Evolutionary conservation across 2,329 filamentous ascomycete species (phyloP).

Genomic region (Hirsutella thompsonii): DNA sequence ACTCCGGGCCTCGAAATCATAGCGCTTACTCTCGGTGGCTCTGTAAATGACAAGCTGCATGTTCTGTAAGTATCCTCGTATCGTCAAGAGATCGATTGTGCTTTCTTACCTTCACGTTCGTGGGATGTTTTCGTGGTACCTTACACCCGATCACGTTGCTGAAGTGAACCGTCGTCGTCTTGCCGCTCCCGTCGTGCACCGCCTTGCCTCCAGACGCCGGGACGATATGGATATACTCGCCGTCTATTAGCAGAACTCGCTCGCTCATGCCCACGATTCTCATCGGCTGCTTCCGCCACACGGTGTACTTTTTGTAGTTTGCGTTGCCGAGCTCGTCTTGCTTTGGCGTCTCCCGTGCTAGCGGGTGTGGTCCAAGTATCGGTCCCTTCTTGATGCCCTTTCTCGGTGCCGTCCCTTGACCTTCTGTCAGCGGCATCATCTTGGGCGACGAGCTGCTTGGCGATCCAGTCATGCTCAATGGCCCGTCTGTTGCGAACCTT

Average conservation of each 20-base stretch:
- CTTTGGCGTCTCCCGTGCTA: constrained; percentile 50
- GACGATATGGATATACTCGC: constrained; percentile 79
- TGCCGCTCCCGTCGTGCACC: constrained; percentile 48
- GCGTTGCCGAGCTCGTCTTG: constrained; percentile 43
- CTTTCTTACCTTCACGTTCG: constrained; percentile 57
- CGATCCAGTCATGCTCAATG: constrained; percentile 53
- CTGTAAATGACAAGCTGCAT: constrained; percentile 57
- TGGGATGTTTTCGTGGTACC: constrained; percentile 66
- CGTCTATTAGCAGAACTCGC: constrained; percentile 65
- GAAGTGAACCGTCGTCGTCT: constrained; percentile 73
- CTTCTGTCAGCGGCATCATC: constrained; percentile 39
- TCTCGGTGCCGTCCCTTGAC: constrained; percentile 17
- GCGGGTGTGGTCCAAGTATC: constrained; percentile 48
- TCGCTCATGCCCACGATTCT: constrained; percentile 66
- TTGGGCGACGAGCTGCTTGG: constrained; percentile 61
- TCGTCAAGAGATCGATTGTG: neutral
- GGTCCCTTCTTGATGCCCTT: constrained; percentile 40
- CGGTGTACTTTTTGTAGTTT: constrained; percentile 64
- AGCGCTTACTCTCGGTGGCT: constrained; percentile 64
- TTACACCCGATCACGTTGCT: constrained; percentile 73
- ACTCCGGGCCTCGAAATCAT: constrained; percentile 72
- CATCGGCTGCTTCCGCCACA: constrained; percentile 74
- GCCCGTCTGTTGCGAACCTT: constrained; percentile 63
- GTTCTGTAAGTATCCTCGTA: neutral
- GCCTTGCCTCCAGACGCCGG: constrained; percentile 55